Conservation (phyloP, 2,329 filamentous ascomycete species). For the Ophiostoma sp. region DNA sequence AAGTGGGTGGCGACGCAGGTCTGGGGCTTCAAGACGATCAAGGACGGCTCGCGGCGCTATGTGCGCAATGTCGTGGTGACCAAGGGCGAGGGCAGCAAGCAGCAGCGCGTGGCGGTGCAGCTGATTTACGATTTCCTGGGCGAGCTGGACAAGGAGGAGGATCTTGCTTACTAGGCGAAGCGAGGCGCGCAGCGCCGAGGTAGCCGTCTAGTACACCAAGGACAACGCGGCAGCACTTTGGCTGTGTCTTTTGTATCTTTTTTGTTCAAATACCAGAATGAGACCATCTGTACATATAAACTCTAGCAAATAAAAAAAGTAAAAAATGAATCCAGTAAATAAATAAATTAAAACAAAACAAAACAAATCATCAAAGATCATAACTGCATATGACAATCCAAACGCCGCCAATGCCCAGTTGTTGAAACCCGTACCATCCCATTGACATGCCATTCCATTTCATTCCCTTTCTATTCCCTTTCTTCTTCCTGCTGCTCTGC, state of each 20-base stretch:
- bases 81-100: conserved; percentile 37
- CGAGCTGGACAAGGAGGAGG: conserved; percentile 24
- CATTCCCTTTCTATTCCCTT: too few relatives aligned
- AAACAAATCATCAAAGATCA: background rate
- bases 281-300: too few relatives aligned
- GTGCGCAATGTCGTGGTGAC: conserved; percentile 49
- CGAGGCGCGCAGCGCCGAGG: background rate
- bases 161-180: conserved; percentile 21
- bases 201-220: background rate
- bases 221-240: too few relatives aligned
- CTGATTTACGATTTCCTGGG: conserved; percentile 52
- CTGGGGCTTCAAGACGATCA: conserved; percentile 53
- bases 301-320: too few relatives aligned
- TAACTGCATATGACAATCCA: background rate
- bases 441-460: too few relatives aligned
- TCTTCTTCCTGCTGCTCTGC: background rate
- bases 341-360: too few relatives aligned
- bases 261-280: too few relatives aligned
- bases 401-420: conserved; percentile 12
- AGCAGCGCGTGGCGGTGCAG: conserved; percentile 45
- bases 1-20: conserved; percentile 55
- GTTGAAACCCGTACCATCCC: conserved; percentile 3
- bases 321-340: background rate
- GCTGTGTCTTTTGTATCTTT: too few relatives aligned
- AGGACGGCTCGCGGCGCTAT: conserved; percentile 48